These are phyloP conservation scores for Vanrija sp. DNA, from an alignment of 1,284 basidiomycete genomes.

Conservation along the genomic window DNA sequence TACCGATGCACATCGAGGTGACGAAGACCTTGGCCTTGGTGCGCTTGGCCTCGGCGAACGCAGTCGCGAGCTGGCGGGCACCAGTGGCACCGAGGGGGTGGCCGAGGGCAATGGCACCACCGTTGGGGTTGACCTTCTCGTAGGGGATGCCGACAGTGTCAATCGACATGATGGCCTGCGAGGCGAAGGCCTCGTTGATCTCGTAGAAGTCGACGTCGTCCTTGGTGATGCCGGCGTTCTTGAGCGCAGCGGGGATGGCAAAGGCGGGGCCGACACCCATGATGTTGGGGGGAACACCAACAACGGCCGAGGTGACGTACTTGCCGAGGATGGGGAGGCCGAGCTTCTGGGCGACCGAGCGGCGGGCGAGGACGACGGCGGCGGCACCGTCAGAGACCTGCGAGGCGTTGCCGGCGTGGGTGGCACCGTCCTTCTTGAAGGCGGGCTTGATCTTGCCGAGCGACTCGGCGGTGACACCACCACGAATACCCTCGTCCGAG, in stretches of 20 bases:
- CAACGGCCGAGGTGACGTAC: slow-evolving; percentile 70
- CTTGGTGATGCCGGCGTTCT: slow-evolving; percentile 65
- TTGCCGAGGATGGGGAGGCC: slow-evolving; percentile 91
- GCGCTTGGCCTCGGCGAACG: slow-evolving; percentile 72
- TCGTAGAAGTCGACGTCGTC: slow-evolving; percentile 89
- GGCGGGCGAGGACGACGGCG: slow-evolving; percentile 82
- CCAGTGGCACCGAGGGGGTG: slow-evolving; percentile 71
- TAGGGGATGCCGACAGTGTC: slow-evolving; percentile 67
- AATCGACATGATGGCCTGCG: slow-evolving; percentile 77
- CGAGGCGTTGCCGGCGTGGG: slow-evolving; percentile 87
- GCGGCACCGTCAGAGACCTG: slow-evolving; percentile 98
- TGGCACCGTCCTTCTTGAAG: slow-evolving; percentile 81
- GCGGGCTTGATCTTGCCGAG: slow-evolving; percentile 90
- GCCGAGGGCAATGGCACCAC: slow-evolving; percentile 83
- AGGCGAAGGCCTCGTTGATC: slow-evolving; percentile 86
- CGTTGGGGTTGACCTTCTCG: slow-evolving; percentile 83
- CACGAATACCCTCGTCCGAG: slow-evolving; percentile 85
- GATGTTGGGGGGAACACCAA: slow-evolving; percentile 78
- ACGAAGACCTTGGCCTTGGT: slow-evolving; percentile 80
- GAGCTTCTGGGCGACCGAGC: slow-evolving; percentile 81
- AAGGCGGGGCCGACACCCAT: slow-evolving; percentile 90
- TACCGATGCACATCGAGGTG: slow-evolving; percentile 93
- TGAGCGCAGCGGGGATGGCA: slow-evolving; percentile 80
- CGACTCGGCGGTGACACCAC: slow-evolving; percentile 82
- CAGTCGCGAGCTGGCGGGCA: slow-evolving; percentile 80